These are phyloP conservation scores for Tuber melanosporum DNA, from an alignment of 495 filamentous ascomycete species.

Conservation along the genomic window DNA sequence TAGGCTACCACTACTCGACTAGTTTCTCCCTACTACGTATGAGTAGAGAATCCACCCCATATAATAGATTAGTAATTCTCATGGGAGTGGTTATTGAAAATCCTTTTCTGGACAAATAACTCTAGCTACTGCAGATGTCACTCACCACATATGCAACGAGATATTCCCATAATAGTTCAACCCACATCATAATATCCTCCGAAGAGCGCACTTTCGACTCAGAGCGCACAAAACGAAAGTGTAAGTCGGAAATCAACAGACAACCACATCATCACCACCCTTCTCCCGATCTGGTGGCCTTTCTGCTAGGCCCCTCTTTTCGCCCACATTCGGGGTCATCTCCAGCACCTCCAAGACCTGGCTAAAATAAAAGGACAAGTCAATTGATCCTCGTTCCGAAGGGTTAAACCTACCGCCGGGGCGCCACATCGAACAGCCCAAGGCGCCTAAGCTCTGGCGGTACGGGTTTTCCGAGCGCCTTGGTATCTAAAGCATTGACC, in stretches of 20 bases:
- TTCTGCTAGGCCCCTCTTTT: no score
- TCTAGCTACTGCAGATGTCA: no score
- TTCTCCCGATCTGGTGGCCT: no score
- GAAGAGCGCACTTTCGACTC: not conserved
- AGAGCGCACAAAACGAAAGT: not conserved
- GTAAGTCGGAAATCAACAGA: not conserved
- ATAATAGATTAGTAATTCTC: no score
- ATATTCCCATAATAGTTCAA: not conserved
- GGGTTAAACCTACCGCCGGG: not conserved
- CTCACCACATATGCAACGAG: no score
- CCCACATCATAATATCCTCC: not conserved
- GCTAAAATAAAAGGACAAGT: not conserved
- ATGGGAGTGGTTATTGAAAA: no score
- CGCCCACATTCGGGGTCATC: not conserved
- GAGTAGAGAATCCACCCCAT: no score
- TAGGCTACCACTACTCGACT: no score
- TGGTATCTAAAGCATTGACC: not conserved
- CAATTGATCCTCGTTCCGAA: not conserved
- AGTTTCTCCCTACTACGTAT: no score
- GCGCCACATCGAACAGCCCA: not conserved
- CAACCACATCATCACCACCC: no score
- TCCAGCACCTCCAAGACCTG: not conserved
- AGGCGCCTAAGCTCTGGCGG: not conserved
- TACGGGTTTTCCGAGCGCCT: not conserved
- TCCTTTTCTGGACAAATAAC: no score